Evolutionary conservation across 73 alveolate species (phyloP).

Genomic region (Paraurostyla sp.): DNA sequence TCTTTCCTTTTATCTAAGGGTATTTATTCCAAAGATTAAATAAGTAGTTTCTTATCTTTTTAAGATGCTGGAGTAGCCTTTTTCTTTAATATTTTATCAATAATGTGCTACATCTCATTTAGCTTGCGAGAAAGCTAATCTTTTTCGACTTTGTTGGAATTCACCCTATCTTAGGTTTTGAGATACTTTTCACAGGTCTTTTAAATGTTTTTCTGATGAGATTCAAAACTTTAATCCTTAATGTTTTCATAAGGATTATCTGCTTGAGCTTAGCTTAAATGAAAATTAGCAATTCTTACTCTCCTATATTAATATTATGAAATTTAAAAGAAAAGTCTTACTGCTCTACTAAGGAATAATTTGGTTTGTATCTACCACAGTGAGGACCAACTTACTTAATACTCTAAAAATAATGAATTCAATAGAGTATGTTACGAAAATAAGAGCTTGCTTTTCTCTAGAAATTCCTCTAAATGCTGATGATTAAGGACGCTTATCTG

Average conservation of each 20-base stretch:
- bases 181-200: background rate
- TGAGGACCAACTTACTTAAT: constrained; percentile 28
- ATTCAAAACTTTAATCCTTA: background rate
- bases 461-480: constrained; percentile 40
- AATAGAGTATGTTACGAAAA: no score
- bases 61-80: background rate
- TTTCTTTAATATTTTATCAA: constrained; percentile 2
- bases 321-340: no score
- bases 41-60: background rate
- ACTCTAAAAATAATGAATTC: background rate
- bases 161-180: background rate
- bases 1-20: constrained; percentile 20
- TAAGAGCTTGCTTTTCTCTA: no score
- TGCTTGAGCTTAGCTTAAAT: background rate
- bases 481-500: constrained; percentile 37
- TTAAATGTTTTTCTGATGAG: background rate
- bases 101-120: background rate
- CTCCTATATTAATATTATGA: constrained; percentile 7
- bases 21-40: background rate
- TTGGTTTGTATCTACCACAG: constrained; percentile 60
- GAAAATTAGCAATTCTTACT: constrained; percentile 19
- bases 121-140: background rate
- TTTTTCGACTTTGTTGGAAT: background rate
- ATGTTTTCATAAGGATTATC: constrained; percentile 6
- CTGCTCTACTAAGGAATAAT: constrained; percentile 16